Evolutionary conservation across 2,329 filamentous ascomycete species (phyloP), one percentile per base, ranked within the genome.

Genomic region (Escovopsis sp.): DNA sequence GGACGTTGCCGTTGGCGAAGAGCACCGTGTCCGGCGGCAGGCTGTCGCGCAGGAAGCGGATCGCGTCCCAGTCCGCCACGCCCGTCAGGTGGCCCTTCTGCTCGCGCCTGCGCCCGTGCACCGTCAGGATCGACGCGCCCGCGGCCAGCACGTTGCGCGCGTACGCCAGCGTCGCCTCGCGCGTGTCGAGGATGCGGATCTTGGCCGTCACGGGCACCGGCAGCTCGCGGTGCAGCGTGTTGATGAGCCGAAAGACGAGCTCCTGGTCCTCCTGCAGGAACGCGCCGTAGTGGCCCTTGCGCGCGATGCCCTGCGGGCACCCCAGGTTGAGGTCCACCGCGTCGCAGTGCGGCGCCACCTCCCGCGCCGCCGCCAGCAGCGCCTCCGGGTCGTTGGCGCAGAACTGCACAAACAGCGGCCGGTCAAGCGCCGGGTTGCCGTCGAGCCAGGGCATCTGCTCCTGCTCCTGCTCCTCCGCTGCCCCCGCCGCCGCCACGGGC

Each of bases 31-130:
- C 87, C 1, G 72, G 65, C 0, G 89, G 89, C 28, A 98, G 64
- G 47, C 81, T 82, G 10, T 94, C 85, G 39, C 91, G 72, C 49
- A 98, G 63, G 55, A 84, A 89, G 4, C 80, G 74, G 44, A 98
- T 80, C 55, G 82, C 76, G n/a, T 66, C 67, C 91, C 91, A 98
- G 62, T 98, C 87, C 4, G 91, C 91, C 33, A 96, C 53, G 0
- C 91, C 91, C 0, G 91, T 98, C 55, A 94, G 75, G 58, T 98
- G 91, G 0, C 91, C 89, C 65, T 98, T 98, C 60, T 96, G 89
- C 55, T 96, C 87, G 49, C 91, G 71, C 48, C 77, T 73, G 33
- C 91, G 72, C 1, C 91, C 91, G 65, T 98, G 91, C 0, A 98
- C 85, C 0, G 91, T 91, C 47, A 98, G 70, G 43, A 96, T 88